Base-by-base conservation (phyloP, 2,329 filamentous ascomycete genomes). In the Colletotrichum kahawae region DNA sequence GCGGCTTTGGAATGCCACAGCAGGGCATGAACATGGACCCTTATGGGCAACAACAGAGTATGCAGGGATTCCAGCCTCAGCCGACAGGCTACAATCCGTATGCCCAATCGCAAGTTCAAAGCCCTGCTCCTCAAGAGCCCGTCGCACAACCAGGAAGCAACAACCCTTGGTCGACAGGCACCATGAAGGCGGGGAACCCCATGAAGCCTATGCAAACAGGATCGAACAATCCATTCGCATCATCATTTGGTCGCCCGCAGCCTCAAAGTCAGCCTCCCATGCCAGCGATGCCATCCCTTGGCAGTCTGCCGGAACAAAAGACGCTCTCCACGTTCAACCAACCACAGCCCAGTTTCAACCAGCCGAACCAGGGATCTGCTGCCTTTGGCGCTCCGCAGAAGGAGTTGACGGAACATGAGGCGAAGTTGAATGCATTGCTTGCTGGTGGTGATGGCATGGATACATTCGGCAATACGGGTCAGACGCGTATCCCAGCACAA, bases 201-300 rank as follows among this genome's bases (percentile, higher is more conserved):
- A 85, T 98, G 77, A 93, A 94, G 82, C 94, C 95, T 6, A 94
- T 95, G 82, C 93, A 95, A 5, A 99, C 97, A 4, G 97, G 97
- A 63, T 98, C 97, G 18, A 99, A 99, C 88, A 99, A 99, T 82
- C 97, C 97, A 4, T 99, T 99, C 82, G 96, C 97, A 31, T 89
- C 91, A 14, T 90, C 93, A n/a, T 92, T 94, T 81, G 90, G 78
- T 86, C 93, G 88, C 81, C 91, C 87, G 82, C 92, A 87, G 82
- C 89, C 87, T 77, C 91, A 87, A 76, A 89, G 89, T 59, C 83
- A 87, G 24, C 88, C 66, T 51, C 88, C 91, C 9, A 91, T 94
- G 75, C 93, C 95, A 14, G 92, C 43, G 43, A 51, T 51, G 43
- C 43, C 43, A 51, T 51, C 93, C 4, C 90, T 98, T 66, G 92